Evolutionary conservation across 768 basidiomycete species (phyloP).

Genomic region (Mycena amicta): DNA sequence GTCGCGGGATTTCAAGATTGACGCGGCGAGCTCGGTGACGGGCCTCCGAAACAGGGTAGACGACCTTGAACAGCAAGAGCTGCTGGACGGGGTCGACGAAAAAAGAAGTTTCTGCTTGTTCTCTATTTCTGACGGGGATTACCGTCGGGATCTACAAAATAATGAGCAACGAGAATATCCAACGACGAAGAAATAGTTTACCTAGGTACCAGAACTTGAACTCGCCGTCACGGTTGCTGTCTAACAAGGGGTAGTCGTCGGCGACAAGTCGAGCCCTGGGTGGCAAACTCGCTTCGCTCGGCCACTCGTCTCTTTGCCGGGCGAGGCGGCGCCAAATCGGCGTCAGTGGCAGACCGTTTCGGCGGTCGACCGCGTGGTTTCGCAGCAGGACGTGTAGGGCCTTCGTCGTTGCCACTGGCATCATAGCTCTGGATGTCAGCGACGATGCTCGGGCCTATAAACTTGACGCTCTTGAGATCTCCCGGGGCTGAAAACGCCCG

Average conservation of each 20-base stretch:
- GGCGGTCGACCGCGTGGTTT: slow-evolving; percentile 10
- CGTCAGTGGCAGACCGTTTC: slow-evolving; percentile 17
- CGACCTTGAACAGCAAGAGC: slow-evolving; percentile 10
- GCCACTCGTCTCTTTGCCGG: not conserved
- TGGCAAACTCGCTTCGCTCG: not conserved
- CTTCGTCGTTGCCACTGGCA: not conserved
- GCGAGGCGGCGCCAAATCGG: slow-evolving; percentile 6
- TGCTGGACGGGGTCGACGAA: slow-evolving; percentile 1
- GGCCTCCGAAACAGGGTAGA: slow-evolving; percentile 9
- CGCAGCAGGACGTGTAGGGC: not conserved
- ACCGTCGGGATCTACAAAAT: slow-evolving; percentile 3
- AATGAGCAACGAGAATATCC: not conserved
- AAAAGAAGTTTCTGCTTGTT: slow-evolving; percentile 1
- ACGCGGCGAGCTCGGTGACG: slow-evolving; percentile 3
- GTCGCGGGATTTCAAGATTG: not conserved
- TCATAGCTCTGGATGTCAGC: not conserved
- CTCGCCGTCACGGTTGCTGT: not conserved
- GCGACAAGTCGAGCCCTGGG: not conserved
- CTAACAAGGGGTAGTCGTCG: no score
- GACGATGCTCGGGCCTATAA: not conserved
- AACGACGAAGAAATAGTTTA: not conserved
- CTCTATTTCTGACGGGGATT: slow-evolving; percentile 5
- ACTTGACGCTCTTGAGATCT: not conserved
- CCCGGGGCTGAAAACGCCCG: not conserved
- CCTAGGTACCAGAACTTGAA: slow-evolving; percentile 21